Evolutionary conservation across 1,284 basidiomycete genomes (phyloP), one percentile per base, ranked within the genome.

Genomic region (Porodaedalea pini): DNA sequence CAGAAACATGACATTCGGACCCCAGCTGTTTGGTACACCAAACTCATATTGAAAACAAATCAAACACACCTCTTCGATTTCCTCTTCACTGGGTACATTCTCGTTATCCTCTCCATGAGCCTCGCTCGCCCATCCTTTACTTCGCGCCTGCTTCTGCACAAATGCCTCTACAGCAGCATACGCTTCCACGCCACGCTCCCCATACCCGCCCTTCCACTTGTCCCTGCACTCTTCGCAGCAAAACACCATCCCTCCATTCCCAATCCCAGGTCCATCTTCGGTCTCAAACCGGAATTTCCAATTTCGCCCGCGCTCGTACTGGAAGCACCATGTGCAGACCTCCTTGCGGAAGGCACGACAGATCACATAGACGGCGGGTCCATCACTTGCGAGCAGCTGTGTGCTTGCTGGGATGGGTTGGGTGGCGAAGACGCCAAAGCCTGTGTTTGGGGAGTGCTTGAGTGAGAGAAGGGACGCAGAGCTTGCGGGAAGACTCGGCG

Each of bases 251-350:
- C 45, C 23, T n/a, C n/a, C 40, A 13, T 52, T 49, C 51, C 49
- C 50, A 44, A 4, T 23, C 48, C 40, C 1, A 21, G 37, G 19
- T 44, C 57, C 45, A 56, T 53, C 54, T 4, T 25, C 4, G 3
- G 41, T 8, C 7, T 44, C 17, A 23, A 21, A 23, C 49, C 45
- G 37, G 25, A 41, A 23, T 50, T 63, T 59, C 60, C 62, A 63
- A 21, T 56, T 60, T 32, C 56, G 49, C 13, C 64, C 64, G 25
- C 40, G 31, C n/a, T 66, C 61, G 57, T 66, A 66, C 10, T 34
- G 39, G 36, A 64, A 66, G 55, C 65, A 66, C 50, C 57, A 55
- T 3, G 58, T 60, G 48, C 65, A 66, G 34, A 61, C 63, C 49
- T 66, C 65, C 45, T 62, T 62, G 23, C 61, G 52, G 43, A 59